phyloP scores from a whole-genome alignment of 352 stramenopile genomes.

The Labyrinthula sp. region DNA sequence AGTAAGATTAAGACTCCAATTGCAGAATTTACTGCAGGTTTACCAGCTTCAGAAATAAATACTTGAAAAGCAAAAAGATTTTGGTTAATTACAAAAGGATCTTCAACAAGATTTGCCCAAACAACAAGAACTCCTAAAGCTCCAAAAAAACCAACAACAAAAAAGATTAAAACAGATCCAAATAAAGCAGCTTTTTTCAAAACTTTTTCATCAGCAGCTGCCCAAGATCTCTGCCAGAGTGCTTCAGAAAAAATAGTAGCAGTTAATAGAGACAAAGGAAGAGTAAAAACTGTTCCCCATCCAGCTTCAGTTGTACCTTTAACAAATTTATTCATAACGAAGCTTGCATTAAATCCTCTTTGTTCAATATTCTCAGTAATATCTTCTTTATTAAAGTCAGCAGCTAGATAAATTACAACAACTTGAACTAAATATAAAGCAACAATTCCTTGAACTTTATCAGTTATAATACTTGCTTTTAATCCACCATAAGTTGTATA shows the following conservation, averaged over 20 bases:
- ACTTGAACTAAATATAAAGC: not conserved
- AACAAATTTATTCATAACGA: not conserved
- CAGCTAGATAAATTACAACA: not conserved
- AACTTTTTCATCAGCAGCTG: slow-evolving; percentile 2
- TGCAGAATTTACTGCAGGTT: not conserved
- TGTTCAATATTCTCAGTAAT: not conserved
- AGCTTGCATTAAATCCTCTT: not conserved
- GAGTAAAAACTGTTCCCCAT: slow-evolving; percentile 5
- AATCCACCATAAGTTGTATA: slow-evolving; percentile 15
- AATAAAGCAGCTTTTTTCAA: slow-evolving; percentile 1
- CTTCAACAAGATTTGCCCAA: not conserved
- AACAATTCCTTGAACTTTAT: slow-evolving; percentile 3
- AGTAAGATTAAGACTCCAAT: slow-evolving; percentile 10
- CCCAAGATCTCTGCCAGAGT: slow-evolving; percentile 11
- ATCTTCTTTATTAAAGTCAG: slow-evolving; percentile 1
- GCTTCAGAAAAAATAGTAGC: slow-evolving; percentile 16
- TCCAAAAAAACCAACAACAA: slow-evolving; percentile 1
- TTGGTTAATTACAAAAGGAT: not conserved
- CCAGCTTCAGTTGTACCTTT: not conserved
- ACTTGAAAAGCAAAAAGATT: slow-evolving; percentile 11
- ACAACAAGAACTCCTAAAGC: not conserved
- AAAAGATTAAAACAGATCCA: not conserved
- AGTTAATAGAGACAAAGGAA: slow-evolving; percentile 7
- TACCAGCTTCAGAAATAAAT: not conserved
- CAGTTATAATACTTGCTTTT: slow-evolving; percentile 2